A percentile compares a stretch with the other conserved stretches of the same genome.
Evolutionary conservation across 805 yeast genomes (phyloP).

Genomic region (Kluyveromyces siamensis): DNA sequence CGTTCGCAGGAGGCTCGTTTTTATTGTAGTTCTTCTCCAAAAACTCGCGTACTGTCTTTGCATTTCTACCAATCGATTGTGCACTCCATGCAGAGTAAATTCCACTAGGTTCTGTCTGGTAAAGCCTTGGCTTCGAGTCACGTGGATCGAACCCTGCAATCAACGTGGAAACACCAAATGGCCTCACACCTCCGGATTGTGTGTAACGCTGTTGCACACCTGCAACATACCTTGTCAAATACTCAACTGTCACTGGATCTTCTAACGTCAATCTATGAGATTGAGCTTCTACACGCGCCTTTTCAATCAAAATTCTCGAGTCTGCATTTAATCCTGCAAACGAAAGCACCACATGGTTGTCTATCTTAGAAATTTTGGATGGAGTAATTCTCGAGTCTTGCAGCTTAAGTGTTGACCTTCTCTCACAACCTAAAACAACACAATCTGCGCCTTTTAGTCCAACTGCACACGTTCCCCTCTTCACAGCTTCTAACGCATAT

Average conservation of each 20-base stretch:
- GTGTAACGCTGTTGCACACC: constrained; percentile 96
- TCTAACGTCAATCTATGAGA: constrained; percentile 89
- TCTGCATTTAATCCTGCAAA: constrained; percentile 99
- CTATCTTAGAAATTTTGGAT: constrained; percentile 84
- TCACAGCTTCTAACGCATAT: constrained; percentile 95
- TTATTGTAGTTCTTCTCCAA: constrained; percentile 76
- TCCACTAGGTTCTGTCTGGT: constrained; percentile 96
- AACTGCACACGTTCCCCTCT: constrained; percentile 96
- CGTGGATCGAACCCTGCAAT: constrained; percentile 88
- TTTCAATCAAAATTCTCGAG: constrained; percentile 88
- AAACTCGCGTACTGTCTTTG: constrained; percentile 92
- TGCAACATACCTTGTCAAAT: constrained; percentile 90
- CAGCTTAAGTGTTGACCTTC: constrained; percentile 86
- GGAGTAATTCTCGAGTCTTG: constrained; percentile 97
- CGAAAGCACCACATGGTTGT: constrained; percentile 82
- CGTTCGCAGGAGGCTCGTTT: constrained; percentile 44
- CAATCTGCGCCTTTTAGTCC: constrained; percentile 86
- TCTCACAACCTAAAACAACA: constrained; percentile 94
- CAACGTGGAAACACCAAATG: constrained; percentile 91
- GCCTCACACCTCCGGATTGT: constrained; percentile 97
- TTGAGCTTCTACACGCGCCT: constrained; percentile 95
- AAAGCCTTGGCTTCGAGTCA: constrained; percentile 71
- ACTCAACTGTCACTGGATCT: constrained; percentile 87
- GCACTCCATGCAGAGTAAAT: constrained; percentile 98
- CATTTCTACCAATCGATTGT: constrained; percentile 89